These are phyloP conservation scores for Mycena maculata DNA, from an alignment of 768 basidiomycete genomes.

Conservation along the genomic window DNA sequence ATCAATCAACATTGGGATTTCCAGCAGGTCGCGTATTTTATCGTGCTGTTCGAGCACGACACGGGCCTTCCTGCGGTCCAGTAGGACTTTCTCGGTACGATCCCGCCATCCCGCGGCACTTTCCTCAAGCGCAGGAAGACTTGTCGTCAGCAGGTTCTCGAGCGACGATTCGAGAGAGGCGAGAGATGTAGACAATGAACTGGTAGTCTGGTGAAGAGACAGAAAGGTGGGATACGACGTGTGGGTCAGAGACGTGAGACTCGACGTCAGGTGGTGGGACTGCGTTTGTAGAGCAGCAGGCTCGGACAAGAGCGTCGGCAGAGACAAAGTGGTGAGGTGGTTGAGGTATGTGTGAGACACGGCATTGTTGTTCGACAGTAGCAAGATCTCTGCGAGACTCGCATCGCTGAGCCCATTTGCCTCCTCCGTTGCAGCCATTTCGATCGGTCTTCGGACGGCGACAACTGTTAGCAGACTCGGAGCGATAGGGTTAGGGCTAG, in stretches of 20 bases:
- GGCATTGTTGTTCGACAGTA: slow-evolving; percentile 16
- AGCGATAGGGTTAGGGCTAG: no score
- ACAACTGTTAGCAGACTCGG: no score
- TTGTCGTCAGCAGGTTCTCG: slow-evolving; percentile 68
- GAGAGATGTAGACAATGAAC: slow-evolving; percentile 78
- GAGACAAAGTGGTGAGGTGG: slow-evolving; percentile 71
- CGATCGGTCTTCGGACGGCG: neutral
- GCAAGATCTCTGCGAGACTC: slow-evolving; percentile 23
- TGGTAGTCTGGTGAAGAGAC: slow-evolving; percentile 85
- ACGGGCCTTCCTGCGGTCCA: slow-evolving; percentile 78
- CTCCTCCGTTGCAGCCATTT: neutral
- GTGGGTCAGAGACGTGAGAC: slow-evolving; percentile 89
- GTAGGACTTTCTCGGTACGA: slow-evolving; percentile 78
- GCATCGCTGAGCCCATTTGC: slow-evolving; percentile 13
- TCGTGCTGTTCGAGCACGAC: slow-evolving; percentile 95
- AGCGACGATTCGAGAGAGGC: slow-evolving; percentile 81
- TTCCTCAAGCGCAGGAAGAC: slow-evolving; percentile 83
- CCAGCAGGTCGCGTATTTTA: slow-evolving; percentile 91
- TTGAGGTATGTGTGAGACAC: slow-evolving; percentile 67
- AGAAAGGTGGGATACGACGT: slow-evolving; percentile 94
- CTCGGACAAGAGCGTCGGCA: slow-evolving; percentile 76
- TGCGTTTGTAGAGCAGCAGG: slow-evolving; percentile 85
- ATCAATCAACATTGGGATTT: slow-evolving; percentile 90
- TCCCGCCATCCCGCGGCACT: slow-evolving; percentile 78
- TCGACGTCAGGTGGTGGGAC: slow-evolving; percentile 87